Evolutionary conservation across 768 basidiomycete species (phyloP), one percentile per base, ranked within the genome.

Genomic region (Peribolospora kevripleyi): DNA sequence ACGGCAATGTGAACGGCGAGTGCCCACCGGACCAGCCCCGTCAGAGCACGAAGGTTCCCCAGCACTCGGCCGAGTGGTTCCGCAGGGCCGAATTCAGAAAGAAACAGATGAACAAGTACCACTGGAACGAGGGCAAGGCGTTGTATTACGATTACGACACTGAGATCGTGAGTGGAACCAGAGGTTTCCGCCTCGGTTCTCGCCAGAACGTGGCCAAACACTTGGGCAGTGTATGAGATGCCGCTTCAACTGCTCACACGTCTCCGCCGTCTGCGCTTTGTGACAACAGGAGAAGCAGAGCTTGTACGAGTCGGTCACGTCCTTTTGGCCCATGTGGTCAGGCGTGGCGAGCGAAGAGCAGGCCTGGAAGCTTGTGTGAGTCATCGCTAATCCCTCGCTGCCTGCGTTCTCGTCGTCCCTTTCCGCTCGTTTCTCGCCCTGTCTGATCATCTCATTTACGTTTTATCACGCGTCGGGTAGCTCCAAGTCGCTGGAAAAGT

Each of bases 91-190:
- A 82, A 54, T 80, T 76, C 64, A 76, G 91, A 61, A 78, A 79
- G 70, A 72, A 78, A 52, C 76, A 79, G 67, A 95, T 97, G 65
- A 88, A 97, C 72, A 77, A 80, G 68, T 74, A 95, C 70, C 76
- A 88, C 61, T 98, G 93, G 93, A 90, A 97, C 65, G 88, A 93
- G 68, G 84, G 78, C 66, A 82, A 87, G 73, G 78, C 75, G 60
- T 72, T 97, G 62, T 97, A 91, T 73, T 90, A 85, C 64, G 91
- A 98, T 67, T 97, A 90, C 62, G 91, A 98, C 66, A 90, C 84
- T 13, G 82, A 78, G 54, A 76, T 25, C 25, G 25, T 25, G 25
- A 25, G 25, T 25, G 25, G 25, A 25, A 25, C 25, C 25, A 25
- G 25, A 25, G 25, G 25, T 25, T 25, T 25, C 25, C 25, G 25